Evolutionary conservation across 2,329 filamentous ascomycete species (phyloP).

Genomic region (Colletotrichum euphorbiae): DNA sequence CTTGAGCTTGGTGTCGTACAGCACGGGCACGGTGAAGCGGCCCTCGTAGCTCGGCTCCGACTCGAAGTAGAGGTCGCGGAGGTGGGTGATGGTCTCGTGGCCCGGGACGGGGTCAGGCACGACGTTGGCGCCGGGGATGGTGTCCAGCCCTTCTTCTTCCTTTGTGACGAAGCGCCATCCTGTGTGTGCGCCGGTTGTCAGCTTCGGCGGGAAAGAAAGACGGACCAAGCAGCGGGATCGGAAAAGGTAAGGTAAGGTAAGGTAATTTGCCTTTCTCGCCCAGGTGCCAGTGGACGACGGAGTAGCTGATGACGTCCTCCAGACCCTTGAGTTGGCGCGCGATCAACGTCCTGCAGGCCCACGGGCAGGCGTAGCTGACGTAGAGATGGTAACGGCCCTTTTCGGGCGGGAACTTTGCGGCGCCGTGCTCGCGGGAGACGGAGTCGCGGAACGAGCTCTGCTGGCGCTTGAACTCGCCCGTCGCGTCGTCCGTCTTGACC

Average conservation of each 20-base stretch:
- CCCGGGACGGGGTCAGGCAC: conserved; percentile 76
- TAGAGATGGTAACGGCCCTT: conserved; percentile 94
- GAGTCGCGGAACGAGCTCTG: conserved; percentile 83
- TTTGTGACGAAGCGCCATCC: conserved; percentile 86
- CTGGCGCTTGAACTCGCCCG: conserved; percentile 93
- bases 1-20: conserved; percentile 82
- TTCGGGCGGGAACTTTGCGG: conserved; percentile 85
- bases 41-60: conserved; percentile 78
- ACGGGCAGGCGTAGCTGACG: conserved; percentile 93
- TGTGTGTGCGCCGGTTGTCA: conserved; percentile 45
- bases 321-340: conserved; percentile 91
- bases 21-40: conserved; percentile 87
- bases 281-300: conserved; percentile 94
- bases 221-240: no score
- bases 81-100: conserved; percentile 75
- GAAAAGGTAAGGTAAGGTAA: no score
- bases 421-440: conserved; percentile 78
- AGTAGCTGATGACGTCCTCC: conserved; percentile 82
- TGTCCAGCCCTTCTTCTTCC: conserved; percentile 66
- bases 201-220: conserved; percentile 4
- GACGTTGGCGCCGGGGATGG: conserved; percentile 70
- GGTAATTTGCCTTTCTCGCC: conserved; percentile 63
- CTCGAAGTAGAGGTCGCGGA: conserved; percentile 84
- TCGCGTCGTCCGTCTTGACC: conserved; percentile 81
- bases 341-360: conserved; percentile 91